These are phyloP conservation scores for Pythium rishiriense DNA, from an alignment of 352 stramenopile species.

Conservation along the genomic window DNA sequence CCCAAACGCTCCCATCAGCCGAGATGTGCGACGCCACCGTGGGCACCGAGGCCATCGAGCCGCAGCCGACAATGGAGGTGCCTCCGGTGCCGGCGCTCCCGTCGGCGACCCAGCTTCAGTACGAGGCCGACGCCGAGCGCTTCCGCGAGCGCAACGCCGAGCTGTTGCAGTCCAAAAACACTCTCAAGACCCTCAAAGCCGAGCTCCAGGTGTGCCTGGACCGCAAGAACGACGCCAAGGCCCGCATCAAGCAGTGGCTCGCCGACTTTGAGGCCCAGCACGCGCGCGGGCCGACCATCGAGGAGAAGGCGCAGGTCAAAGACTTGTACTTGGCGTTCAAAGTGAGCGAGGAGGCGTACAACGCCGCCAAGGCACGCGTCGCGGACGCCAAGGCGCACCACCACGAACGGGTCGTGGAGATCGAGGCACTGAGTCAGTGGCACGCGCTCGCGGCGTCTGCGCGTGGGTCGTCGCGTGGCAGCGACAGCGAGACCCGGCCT, in stretches of 20 bases:
- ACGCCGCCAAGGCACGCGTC: constrained; percentile 39
- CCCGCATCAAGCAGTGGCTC: constrained; percentile 66
- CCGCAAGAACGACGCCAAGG: constrained; percentile 56
- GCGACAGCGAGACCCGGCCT: not conserved
- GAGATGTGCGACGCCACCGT: constrained; percentile 11
- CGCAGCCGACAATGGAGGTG: not conserved
- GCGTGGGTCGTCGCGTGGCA: not conserved
- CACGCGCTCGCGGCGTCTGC: constrained; percentile 31
- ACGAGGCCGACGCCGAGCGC: constrained; percentile 49
- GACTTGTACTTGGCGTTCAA: constrained; percentile 80
- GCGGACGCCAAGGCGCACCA: constrained; percentile 47
- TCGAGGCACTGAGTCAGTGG: constrained; percentile 57
- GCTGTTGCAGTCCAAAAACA: constrained; percentile 47
- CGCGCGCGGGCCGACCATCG: constrained; percentile 57
- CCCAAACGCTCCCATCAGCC: not conserved
- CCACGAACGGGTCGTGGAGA: constrained; percentile 40
- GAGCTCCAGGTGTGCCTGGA: constrained; percentile 35
- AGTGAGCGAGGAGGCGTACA: constrained; percentile 56
- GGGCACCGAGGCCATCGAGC: constrained; percentile 1
- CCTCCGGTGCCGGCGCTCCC: not conserved
- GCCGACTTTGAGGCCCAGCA: constrained; percentile 49
- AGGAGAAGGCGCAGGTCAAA: constrained; percentile 80
- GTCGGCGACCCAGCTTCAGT: constrained; percentile 32
- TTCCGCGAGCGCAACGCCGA: constrained; percentile 41
- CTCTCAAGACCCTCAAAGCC: constrained; percentile 36